phyloP scores from a whole-genome alignment of 768 basidiomycete genomes.

The Agrocybe pediades region DNA sequence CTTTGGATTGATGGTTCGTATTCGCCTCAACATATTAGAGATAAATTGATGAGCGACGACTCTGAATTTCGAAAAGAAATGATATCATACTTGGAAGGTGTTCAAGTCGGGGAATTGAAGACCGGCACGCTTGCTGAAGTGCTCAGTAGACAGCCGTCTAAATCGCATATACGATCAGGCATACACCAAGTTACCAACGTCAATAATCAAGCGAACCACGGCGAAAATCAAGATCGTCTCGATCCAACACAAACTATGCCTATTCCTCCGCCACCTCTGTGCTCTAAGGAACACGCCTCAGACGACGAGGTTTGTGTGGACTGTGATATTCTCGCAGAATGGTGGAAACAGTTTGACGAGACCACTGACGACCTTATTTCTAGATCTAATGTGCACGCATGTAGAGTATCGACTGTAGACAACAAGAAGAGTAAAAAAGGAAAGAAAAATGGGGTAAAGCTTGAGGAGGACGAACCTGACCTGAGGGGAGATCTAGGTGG shows the following conservation, averaged over 20 bases:
- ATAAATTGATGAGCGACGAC: slow-evolving; percentile 21
- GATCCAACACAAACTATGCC: slow-evolving; percentile 21
- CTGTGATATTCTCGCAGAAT: not conserved
- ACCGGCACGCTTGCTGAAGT: slow-evolving; percentile 1
- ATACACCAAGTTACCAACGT: not conserved
- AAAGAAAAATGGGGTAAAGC: no score
- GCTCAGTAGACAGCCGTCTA: not conserved
- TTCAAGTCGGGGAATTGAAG: slow-evolving; percentile 26
- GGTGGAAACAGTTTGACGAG: slow-evolving; percentile 17
- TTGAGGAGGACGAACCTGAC: not conserved
- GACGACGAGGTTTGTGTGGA: not conserved
- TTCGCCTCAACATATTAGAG: slow-evolving; percentile 32
- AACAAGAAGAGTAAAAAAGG: not conserved
- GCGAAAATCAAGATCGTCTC: not conserved
- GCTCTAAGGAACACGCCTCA: not conserved
- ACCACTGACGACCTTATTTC: slow-evolving; percentile 28
- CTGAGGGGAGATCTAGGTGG: not conserved
- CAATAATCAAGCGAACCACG: not conserved
- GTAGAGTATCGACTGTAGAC: slow-evolving; percentile 14
- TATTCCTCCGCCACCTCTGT: slow-evolving; percentile 11
- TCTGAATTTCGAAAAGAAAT: slow-evolving; percentile 27
- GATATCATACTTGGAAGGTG: slow-evolving; percentile 32
- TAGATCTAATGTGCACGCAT: slow-evolving; percentile 28
- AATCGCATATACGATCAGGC: not conserved
- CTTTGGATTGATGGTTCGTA: slow-evolving; percentile 27